Percentiles rank a stretch among this genome's conserved stretches.
phyloP scores from a whole-genome alignment of 2,329 filamentous ascomycete species.

The Trichocomaceae sp. region DNA sequence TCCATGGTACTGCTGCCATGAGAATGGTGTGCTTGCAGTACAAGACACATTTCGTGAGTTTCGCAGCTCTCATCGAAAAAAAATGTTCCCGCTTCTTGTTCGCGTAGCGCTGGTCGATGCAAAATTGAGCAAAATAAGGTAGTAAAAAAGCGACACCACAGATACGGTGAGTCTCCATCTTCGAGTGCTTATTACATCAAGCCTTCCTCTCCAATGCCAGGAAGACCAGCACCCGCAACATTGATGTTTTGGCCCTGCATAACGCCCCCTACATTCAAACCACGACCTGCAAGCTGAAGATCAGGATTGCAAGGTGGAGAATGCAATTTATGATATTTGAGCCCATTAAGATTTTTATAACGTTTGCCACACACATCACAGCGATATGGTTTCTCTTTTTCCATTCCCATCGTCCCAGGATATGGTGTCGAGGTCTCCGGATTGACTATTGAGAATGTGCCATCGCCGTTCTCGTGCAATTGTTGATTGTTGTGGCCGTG shows the following conservation, averaged over 20 bases:
- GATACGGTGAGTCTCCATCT: not conserved
- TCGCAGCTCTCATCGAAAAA: not conserved
- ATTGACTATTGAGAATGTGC: constrained; percentile 96
- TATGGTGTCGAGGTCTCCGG: constrained; percentile 91
- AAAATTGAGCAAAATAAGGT: not conserved
- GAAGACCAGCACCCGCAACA: constrained; percentile 43
- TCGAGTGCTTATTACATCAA: constrained; percentile 25
- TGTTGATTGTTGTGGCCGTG: constrained; percentile 97
- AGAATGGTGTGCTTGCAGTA: not conserved
- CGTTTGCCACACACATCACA: constrained; percentile 96
- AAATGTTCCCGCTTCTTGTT: not conserved
- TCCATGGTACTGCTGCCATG: not conserved
- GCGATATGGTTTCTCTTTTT: constrained; percentile 98
- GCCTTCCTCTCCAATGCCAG: constrained; percentile 41
- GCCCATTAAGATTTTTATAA: constrained; percentile 97
- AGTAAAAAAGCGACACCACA: not conserved
- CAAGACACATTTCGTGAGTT: not conserved
- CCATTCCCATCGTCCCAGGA: constrained; percentile 96
- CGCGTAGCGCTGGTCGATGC: not conserved
- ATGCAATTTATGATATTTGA: constrained; percentile 89
- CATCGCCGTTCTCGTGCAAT: constrained; percentile 91
- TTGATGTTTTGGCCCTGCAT: constrained; percentile 44
- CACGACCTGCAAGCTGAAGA: constrained; percentile 48
- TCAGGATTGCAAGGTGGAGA: constrained; percentile 88
- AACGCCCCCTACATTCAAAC: constrained; percentile 35